These are phyloP conservation scores for Wakefieldia striispora DNA, from an alignment of 768 basidiomycete species.

Conservation along the genomic window DNA sequence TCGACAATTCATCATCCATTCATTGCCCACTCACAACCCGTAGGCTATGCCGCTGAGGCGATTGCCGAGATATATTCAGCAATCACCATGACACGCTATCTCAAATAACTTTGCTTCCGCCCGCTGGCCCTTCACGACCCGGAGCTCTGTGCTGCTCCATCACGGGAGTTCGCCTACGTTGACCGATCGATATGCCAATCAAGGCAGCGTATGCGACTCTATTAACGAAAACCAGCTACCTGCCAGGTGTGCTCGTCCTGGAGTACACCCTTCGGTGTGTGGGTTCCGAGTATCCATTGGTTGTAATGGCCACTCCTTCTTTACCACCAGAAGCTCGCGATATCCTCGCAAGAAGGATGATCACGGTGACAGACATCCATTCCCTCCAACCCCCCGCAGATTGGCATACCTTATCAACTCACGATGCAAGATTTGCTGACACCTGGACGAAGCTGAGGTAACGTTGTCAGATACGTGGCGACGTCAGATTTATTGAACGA, in stretches of 20 bases:
- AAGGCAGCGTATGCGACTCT: slow-evolving; percentile 73
- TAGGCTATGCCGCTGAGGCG: neutral
- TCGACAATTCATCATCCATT: too few relatives aligned
- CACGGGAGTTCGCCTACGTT: neutral
- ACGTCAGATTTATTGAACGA: slow-evolving; percentile 21
- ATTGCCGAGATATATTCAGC: slow-evolving; percentile 6
- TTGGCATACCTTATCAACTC: slow-evolving; percentile 28
- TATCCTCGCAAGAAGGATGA: slow-evolving; percentile 51
- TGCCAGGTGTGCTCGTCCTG: slow-evolving; percentile 56
- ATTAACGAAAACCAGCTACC: slow-evolving; percentile 63
- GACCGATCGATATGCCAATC: slow-evolving; percentile 26
- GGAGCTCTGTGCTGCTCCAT: neutral
- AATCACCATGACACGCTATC: neutral
- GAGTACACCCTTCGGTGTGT: slow-evolving; percentile 51
- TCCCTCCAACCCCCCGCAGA: slow-evolving; percentile 51
- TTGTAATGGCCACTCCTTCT: slow-evolving; percentile 70
- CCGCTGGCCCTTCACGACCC: neutral
- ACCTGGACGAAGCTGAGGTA: slow-evolving; percentile 65
- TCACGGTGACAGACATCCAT: slow-evolving; percentile 59
- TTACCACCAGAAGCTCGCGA: slow-evolving; percentile 50
- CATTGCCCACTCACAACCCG: too few relatives aligned
- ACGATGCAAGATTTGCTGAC: slow-evolving; percentile 53
- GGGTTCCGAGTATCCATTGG: slow-evolving; percentile 66
- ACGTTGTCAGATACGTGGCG: slow-evolving; percentile 9
- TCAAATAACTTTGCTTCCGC: too few relatives aligned